Percentiles rank a stretch among this genome's conserved stretches.
phyloP scores from a whole-genome alignment of 2,329 filamentous ascomycete species.

The Metarhizium sp. region DNA sequence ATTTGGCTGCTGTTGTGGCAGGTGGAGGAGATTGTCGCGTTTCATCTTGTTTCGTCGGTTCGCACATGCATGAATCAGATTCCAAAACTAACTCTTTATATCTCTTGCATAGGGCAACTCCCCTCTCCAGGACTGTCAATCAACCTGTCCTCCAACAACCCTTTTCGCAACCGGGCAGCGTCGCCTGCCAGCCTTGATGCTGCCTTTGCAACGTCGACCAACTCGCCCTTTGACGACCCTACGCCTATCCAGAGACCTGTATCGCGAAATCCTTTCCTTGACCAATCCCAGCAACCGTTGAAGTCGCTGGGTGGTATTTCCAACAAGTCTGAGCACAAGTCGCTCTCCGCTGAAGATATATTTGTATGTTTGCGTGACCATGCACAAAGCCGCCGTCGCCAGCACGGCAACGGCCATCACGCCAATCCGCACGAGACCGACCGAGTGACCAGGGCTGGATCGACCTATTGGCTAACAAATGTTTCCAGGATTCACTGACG shows the following conservation, averaged over 20 bases:
- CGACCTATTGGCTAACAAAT: not conserved
- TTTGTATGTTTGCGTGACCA: conserved; percentile 53
- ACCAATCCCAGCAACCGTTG: conserved; percentile 34
- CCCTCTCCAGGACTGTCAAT: conserved; percentile 39
- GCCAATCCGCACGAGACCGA: not conserved
- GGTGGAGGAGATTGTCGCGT: conserved; percentile 12
- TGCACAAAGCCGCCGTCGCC: conserved; percentile 1
- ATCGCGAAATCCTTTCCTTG: conserved; percentile 70
- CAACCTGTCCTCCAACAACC: conserved; percentile 74
- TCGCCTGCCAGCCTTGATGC: conserved; percentile 41
- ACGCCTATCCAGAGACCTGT: conserved; percentile 42
- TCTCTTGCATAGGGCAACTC: conserved; percentile 11
- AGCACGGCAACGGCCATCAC: conserved; percentile 2
- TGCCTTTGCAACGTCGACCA: conserved; percentile 27
- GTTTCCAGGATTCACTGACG: conserved; percentile 54
- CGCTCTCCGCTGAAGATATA: conserved; percentile 56
- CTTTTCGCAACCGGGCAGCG: conserved; percentile 63
- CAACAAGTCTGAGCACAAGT: conserved; percentile 32
- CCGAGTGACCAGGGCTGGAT: not conserved
- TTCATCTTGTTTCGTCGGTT: conserved; percentile 10
- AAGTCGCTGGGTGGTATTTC: conserved; percentile 42
- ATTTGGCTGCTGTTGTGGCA: conserved; percentile 6
- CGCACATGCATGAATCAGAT: not conserved
- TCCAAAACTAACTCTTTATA: conserved; percentile 4
- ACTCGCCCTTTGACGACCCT: conserved; percentile 52